phyloP scores from a whole-genome alignment of 345 rosid species.

The Mangifera indica region DNA sequence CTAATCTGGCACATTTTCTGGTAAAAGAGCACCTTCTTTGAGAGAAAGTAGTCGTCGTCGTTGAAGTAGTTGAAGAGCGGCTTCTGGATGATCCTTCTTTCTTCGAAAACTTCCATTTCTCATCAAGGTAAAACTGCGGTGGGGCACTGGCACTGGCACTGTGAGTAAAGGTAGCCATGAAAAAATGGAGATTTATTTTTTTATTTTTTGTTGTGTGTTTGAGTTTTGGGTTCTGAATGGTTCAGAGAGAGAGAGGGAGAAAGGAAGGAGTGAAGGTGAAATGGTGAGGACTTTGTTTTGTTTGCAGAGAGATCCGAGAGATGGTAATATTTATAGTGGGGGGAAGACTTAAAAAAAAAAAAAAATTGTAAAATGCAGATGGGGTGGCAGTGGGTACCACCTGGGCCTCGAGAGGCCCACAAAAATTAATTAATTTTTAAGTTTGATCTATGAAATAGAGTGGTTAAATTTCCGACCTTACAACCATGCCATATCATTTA shows the following conservation, averaged over 20 bases:
- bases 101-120: constrained; percentile 65
- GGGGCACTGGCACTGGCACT: constrained; percentile 36
- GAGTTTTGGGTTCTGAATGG: too few relatives aligned
- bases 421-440: not conserved
- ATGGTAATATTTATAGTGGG: constrained; percentile 50
- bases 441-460: too few relatives aligned
- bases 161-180: constrained; percentile 39
- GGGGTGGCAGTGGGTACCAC: constrained; percentile 61
- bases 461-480: too few relatives aligned
- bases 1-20: constrained; percentile 77
- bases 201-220: not conserved
- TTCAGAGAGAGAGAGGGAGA: too few relatives aligned
- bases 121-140: constrained; percentile 45
- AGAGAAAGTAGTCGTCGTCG: constrained; percentile 19
- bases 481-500: too few relatives aligned
- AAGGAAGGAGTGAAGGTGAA: constrained; percentile 7
- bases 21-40: constrained; percentile 66
- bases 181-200: not conserved
- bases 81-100: constrained; percentile 59
- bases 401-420: constrained; percentile 62
- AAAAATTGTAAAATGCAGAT: constrained; percentile 22
- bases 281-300: constrained; percentile 10
- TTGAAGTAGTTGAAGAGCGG: constrained; percentile 26
- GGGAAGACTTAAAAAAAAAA: not conserved
- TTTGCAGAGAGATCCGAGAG: constrained; percentile 19